phyloP scores from a whole-genome alignment of 176 grass and related monocot species.

The Raddia distichophylla region DNA sequence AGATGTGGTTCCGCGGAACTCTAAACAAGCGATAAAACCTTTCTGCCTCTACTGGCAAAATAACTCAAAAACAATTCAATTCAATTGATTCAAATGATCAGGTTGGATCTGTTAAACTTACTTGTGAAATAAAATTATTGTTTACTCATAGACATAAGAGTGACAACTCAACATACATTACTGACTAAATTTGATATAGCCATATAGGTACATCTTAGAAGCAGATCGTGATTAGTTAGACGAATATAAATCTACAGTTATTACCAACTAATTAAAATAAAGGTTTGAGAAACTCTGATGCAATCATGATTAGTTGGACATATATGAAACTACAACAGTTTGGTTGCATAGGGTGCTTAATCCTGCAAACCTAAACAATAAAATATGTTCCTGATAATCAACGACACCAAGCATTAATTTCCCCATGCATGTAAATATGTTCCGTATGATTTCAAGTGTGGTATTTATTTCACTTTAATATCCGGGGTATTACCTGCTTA shows the following conservation, averaged over 20 bases:
- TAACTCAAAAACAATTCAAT: background rate
- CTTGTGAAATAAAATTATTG: background rate
- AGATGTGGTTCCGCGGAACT: background rate
- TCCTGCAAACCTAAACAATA: background rate
- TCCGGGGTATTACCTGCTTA: background rate
- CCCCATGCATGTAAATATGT: background rate
- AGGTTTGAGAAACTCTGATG: no score
- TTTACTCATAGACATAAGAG: background rate
- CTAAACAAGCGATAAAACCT: background rate
- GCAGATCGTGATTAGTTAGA: conserved; percentile 3
- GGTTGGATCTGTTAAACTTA: background rate
- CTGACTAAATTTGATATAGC: background rate
- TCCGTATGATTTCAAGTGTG: background rate
- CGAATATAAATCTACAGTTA: background rate
- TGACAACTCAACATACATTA: conserved; percentile 1
- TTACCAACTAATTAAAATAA: background rate
- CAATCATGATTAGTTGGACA: conserved; percentile 3
- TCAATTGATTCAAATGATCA: background rate
- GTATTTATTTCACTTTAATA: background rate
- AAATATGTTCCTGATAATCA: background rate
- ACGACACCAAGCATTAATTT: background rate
- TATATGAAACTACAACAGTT: background rate
- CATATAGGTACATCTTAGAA: background rate
- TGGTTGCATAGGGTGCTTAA: background rate
- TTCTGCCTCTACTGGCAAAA: background rate